Conservation (phyloP, 305 asterid genomes). For the Stenogyne calaminthoides region DNA sequence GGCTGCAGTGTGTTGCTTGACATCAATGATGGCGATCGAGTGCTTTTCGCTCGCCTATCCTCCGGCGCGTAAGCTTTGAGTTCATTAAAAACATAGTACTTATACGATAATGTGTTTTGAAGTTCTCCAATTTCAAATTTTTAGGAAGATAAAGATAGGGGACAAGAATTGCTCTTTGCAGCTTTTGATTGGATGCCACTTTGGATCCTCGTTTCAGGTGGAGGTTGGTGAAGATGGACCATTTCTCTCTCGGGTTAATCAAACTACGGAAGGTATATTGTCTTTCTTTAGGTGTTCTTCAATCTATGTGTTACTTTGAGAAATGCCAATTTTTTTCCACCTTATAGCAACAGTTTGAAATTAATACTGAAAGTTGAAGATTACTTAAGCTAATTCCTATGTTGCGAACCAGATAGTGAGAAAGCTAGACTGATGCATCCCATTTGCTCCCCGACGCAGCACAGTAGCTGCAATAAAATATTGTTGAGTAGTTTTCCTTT, state of each 20-base stretch:
- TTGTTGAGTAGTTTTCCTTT: not conserved
- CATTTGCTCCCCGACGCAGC: not conserved
- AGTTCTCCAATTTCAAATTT: conserved; percentile 18
- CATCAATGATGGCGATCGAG: conserved; percentile 86
- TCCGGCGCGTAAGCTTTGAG: conserved; percentile 65
- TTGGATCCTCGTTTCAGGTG: conserved; percentile 77
- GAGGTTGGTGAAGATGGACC: conserved; percentile 72
- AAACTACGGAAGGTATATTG: conserved; percentile 59
- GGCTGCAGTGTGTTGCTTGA: conserved; percentile 96
- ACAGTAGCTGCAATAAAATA: not conserved
- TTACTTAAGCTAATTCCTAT: not conserved
- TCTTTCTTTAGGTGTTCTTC: not conserved
- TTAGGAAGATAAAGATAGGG: conserved; percentile 80
- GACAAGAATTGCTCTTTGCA: conserved; percentile 71
- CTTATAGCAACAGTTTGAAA: not conserved
- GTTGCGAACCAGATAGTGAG: not conserved
- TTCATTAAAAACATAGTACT: not conserved
- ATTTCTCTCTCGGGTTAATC: conserved; percentile 56
- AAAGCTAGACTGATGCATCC: not conserved
- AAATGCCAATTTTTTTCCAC: not conserved
- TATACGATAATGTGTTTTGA: not conserved
- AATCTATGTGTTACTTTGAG: not conserved
- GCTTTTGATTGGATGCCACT: conserved; percentile 82
- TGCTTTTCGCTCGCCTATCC: conserved; percentile 90
- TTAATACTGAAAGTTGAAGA: not conserved